phyloP scores from a whole-genome alignment of 352 stramenopile species.

The Globisporangium irregulare region DNA sequence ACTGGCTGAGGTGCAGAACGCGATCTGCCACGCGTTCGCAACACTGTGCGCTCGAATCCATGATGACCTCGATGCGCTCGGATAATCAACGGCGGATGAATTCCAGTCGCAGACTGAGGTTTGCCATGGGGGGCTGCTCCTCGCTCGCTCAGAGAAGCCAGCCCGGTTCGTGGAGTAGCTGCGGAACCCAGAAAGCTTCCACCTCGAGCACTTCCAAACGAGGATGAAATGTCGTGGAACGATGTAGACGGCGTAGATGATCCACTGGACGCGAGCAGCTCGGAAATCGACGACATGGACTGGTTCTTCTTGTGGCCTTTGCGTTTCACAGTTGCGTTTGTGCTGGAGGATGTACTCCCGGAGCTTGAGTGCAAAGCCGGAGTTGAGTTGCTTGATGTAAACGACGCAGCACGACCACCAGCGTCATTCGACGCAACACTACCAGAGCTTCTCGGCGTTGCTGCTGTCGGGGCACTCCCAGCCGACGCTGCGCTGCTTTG shows the following conservation, averaged over 20 bases:
- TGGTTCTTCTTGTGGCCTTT: slow-evolving; percentile 87
- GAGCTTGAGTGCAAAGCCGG: slow-evolving; percentile 5
- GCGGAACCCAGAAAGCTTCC: slow-evolving; percentile 46
- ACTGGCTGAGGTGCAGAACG: slow-evolving; percentile 53
- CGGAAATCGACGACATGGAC: slow-evolving; percentile 87
- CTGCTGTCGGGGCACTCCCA: slow-evolving; percentile 2
- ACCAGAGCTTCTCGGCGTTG: slow-evolving; percentile 12
- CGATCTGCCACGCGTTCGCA: slow-evolving; percentile 46
- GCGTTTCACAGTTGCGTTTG: slow-evolving; percentile 46
- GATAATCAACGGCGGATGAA: slow-evolving; percentile 15
- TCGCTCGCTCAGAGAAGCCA: slow-evolving; percentile 69
- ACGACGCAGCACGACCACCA: slow-evolving; percentile 15
- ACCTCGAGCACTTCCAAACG: slow-evolving; percentile 27
- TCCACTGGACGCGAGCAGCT: slow-evolving; percentile 58
- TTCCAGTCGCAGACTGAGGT: slow-evolving; percentile 3
- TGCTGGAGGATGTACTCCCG: slow-evolving; percentile 12
- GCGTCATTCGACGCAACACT: slow-evolving; percentile 10
- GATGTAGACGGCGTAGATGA: slow-evolving; percentile 35
- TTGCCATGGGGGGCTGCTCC: slow-evolving; percentile 26
- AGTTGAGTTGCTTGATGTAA: slow-evolving; percentile 20
- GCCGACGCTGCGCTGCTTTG: slow-evolving; percentile 3
- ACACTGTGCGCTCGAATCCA: slow-evolving; percentile 23
- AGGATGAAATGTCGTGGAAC: slow-evolving; percentile 57
- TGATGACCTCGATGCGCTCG: slow-evolving; percentile 13
- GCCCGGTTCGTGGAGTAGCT: slow-evolving; percentile 58